Base-by-base conservation (phyloP, 2,329 filamentous ascomycete species). In the Microsporum ferrugineum region DNA sequence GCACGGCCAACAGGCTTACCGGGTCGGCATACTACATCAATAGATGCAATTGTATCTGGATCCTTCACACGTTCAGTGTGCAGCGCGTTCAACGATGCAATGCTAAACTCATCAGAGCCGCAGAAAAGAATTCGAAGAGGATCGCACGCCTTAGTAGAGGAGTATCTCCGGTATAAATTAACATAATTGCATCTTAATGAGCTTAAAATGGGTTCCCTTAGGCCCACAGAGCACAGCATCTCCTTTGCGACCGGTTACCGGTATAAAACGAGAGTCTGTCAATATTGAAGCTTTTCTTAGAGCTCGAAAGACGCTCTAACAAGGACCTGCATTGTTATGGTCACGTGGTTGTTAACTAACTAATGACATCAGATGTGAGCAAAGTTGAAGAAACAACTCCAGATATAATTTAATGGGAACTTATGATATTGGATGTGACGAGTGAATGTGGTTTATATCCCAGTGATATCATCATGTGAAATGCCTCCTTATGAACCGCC, bases 101-200 rank as follows among this genome's bases (percentile, higher is more conserved):
- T 87, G 76, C 92, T 96, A 74, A 97, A 96, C 1, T 85, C 80
- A 73, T 99, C 94, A 2, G 92, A 94, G 64, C 94, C 94, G 75
- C 91, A 97, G 75, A 96, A 99, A 2, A 99, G 81, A 60, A 99
- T 90, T 38, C 86, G 82, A 36, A 99, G 79, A 2, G 89, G 88
- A 14, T 79, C 73, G 65, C 71, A 69, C 7, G 69, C 61, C 58
- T 69, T 73, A 38, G 69, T 72, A 1, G 72, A 65, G 38, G 70
- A 31, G 33, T 36, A 23, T 17, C 31, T 17, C 51, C 31, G 51
- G 51, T 12, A 55, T 36, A 31, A 36, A 23, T 23, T n/a, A 3
- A 7, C 14, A 17, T 55, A 55, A 6, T 7, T 55, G 27, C n/a
- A 36, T n/a, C 27, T 36, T 55, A 27, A 55, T 7, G 51, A 23